Conservation (phyloP, 352 stramenopile genomes). For the Phytophthora pseudosyringae region DNA sequence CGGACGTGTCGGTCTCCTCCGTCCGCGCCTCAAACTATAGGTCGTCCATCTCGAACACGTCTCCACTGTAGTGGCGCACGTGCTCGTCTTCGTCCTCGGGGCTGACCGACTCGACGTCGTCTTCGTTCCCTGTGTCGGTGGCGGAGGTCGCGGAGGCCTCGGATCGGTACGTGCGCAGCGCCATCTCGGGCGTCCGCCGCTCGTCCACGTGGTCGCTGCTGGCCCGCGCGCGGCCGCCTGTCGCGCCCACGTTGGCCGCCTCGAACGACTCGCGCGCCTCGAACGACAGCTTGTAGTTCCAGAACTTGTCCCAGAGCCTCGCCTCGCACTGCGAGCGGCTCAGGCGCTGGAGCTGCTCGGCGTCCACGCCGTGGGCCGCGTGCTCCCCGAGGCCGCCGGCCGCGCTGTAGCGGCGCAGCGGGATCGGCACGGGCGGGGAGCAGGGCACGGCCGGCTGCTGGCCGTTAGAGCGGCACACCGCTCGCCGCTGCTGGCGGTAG, state of each 20-base stretch:
- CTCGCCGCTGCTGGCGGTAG: constrained; percentile 33
- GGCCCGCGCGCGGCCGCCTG: background rate
- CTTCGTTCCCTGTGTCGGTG: constrained; percentile 41
- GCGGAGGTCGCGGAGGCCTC: constrained; percentile 44
- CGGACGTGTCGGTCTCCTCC: background rate
- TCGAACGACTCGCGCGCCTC: constrained; percentile 73
- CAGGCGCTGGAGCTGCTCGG: constrained; percentile 17
- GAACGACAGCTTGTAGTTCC: constrained; percentile 78
- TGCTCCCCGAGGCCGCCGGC: constrained; percentile 18
- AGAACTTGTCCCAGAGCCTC: constrained; percentile 67
- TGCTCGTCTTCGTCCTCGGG: constrained; percentile 43
- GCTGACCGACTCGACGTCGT: constrained; percentile 29
- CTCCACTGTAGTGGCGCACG: constrained; percentile 37
- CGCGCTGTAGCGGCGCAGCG: constrained; percentile 45
- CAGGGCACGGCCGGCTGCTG: constrained; percentile 35
- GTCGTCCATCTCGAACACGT: constrained; percentile 78
- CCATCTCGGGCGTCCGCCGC: background rate
- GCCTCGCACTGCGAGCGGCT: constrained; percentile 55
- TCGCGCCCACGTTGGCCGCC: constrained; percentile 10
- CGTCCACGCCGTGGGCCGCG: constrained; percentile 18
- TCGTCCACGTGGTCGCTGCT: constrained; percentile 13
- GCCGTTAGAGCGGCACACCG: constrained; percentile 42
- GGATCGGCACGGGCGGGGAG: constrained; percentile 64
- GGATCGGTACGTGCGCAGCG: constrained; percentile 27
- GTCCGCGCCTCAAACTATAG: constrained; percentile 36